Conservation (phyloP, 495 filamentous ascomycete species). For the Aspergillus avenaceus region DNA sequence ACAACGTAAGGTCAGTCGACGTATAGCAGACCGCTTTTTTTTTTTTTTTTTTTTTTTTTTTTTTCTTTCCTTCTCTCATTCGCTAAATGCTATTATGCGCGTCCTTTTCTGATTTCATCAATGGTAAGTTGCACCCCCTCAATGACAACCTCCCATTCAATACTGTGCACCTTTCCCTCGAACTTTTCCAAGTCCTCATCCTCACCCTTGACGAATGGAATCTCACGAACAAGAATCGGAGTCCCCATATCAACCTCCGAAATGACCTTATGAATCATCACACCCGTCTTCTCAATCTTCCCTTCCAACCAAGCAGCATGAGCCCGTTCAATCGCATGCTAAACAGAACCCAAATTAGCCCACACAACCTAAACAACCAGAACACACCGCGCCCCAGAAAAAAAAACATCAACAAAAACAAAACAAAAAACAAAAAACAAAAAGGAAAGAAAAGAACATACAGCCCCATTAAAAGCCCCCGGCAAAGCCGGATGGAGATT, state of each 20-base stretch:
- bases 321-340: slow-evolving; percentile 72
- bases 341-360: slow-evolving; percentile 6
- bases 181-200: slow-evolving; percentile 62
- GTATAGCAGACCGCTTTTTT: not conserved
- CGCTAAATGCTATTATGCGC: not conserved
- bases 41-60: not conserved
- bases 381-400: slow-evolving; percentile 1
- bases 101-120: slow-evolving; percentile 36
- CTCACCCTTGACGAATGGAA: slow-evolving; percentile 59
- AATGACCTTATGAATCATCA: slow-evolving; percentile 94
- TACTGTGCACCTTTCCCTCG: slow-evolving; percentile 64
- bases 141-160: slow-evolving; percentile 68
- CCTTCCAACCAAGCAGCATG: slow-evolving; percentile 69
- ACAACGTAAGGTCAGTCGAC: not conserved
- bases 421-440: not conserved
- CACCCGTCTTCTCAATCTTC: slow-evolving; percentile 72
- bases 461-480: slow-evolving; percentile 71
- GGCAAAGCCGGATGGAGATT: slow-evolving; percentile 84
- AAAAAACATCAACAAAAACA: not conserved
- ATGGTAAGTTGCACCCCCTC: slow-evolving; percentile 60
- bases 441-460: slow-evolving; percentile 21
- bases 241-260: slow-evolving; percentile 77
- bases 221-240: slow-evolving; percentile 67
- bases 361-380: too few relatives aligned
- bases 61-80: not conserved